Evolutionary conservation across 2,329 filamentous ascomycete genomes (phyloP).

Genomic region (Sporothrix phasma): DNA sequence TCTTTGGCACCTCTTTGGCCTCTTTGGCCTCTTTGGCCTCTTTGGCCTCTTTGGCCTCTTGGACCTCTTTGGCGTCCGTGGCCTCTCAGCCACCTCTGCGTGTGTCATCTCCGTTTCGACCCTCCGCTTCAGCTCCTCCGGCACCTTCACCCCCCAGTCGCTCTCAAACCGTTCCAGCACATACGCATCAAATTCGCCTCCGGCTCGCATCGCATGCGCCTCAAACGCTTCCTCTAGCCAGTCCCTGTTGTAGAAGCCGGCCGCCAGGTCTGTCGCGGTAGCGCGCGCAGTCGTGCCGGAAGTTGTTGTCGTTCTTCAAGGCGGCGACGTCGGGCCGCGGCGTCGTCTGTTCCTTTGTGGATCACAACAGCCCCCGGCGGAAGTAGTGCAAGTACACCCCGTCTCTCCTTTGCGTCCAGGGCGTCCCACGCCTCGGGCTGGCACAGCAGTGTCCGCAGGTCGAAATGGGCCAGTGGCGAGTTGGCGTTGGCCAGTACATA

Average conservation of each 20-base stretch:
- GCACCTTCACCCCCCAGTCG: conserved; percentile 38
- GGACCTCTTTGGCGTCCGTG: conserved; percentile 19
- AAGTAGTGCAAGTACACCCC: conserved; percentile 29
- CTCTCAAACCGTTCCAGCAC: conserved; percentile 35
- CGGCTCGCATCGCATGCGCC: conserved; percentile 39
- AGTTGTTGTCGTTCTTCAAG: conserved; percentile 34
- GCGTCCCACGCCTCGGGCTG: conserved; percentile 30
- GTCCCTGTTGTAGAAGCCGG: conserved; percentile 40
- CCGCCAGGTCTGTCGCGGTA: conserved; percentile 35
- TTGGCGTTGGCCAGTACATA: conserved; percentile 28
- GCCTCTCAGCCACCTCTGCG: too few relatives aligned
- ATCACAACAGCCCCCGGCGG: conserved; percentile 24
- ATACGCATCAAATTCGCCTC: conserved; percentile 41
- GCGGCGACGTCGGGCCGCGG: conserved; percentile 29
- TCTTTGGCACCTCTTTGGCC: not conserved
- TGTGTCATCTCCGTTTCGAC: too few relatives aligned
- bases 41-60: too few relatives aligned
- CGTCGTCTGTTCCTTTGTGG: conserved; percentile 24
- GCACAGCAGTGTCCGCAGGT: conserved; percentile 30
- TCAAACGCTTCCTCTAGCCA: conserved; percentile 44
- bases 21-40: not conserved
- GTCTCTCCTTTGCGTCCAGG: conserved; percentile 27
- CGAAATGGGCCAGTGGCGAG: conserved; percentile 28
- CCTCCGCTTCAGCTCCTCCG: conserved; percentile 20
- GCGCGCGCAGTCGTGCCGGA: conserved; percentile 33